Conservation (phyloP, 306 rosid genomes). For the Prunus persica region DNA sequence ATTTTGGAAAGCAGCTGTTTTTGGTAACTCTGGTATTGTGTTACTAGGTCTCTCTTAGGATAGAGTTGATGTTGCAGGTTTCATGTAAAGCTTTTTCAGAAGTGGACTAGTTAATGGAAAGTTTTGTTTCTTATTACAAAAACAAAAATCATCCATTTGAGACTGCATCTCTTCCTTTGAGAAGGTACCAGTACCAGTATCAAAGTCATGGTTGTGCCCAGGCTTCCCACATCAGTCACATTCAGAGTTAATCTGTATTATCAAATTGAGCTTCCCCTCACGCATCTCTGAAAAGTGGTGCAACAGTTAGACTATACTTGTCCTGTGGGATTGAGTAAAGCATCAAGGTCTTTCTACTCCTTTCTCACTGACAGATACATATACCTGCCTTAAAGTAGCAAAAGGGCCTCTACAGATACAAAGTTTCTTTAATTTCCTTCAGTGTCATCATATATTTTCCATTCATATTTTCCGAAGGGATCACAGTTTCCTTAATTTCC, state of each 20-base stretch:
- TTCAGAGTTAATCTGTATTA: not conserved
- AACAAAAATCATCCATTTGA: not conserved
- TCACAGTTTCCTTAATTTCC: no score
- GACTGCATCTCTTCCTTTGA: not conserved
- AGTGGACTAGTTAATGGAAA: not conserved
- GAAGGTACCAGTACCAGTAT: no score
- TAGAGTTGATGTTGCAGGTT: not conserved
- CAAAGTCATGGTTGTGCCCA: not conserved
- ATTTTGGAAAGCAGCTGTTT: not conserved
- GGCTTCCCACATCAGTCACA: not conserved
- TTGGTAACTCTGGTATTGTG: not conserved
- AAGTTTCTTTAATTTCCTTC: no score
- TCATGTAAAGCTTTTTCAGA: not conserved
- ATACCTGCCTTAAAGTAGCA: not conserved
- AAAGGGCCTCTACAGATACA: not conserved
- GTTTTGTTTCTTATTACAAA: not conserved
- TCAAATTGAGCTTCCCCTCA: not conserved
- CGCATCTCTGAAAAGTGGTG: not conserved
- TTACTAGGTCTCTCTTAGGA: not conserved
- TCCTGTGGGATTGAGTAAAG: not conserved
- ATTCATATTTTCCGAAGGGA: no score
- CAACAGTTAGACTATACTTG: not conserved
- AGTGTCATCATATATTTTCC: not conserved
- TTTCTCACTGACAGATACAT: not conserved
- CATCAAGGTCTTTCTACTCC: not conserved